phyloP scores from a whole-genome alignment of 192 early-diverging fungal species.

The Backusella australiensis region DNA sequence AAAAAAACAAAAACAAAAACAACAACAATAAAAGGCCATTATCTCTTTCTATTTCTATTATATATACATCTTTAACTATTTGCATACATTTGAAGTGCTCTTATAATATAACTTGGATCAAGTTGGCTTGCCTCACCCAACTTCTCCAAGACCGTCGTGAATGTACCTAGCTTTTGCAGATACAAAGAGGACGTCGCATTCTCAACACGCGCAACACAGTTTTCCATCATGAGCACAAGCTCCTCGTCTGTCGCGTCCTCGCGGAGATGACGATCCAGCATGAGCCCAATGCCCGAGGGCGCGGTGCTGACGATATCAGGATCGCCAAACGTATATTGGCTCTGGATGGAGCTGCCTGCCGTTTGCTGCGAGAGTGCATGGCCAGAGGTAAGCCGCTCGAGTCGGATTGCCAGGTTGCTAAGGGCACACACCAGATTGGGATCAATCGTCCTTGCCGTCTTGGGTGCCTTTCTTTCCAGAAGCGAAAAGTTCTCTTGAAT shows the following conservation, averaged over 20 bases:
- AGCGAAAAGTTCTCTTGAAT: neutral
- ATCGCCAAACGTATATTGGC: neutral
- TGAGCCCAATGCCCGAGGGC: neutral
- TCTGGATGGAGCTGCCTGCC: neutral
- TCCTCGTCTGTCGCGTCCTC: conserved; percentile 52
- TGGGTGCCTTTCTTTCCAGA: neutral
- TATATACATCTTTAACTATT: neutral
- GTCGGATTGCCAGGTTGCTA: conserved; percentile 22
- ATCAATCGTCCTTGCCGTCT: conserved; percentile 10
- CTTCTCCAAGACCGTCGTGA: conserved; percentile 55
- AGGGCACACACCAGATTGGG: conserved; percentile 18
- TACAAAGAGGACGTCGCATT: conserved; percentile 60
- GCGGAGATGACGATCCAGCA: conserved; percentile 37
- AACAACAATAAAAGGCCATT: neutral
- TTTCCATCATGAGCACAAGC: conserved; percentile 47
- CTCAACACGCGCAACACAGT: conserved; percentile 56
- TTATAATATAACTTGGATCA: conserved; percentile 58
- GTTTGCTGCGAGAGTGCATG: conserved; percentile 7
- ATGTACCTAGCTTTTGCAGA: conserved; percentile 50
- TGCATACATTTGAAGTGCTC: conserved; percentile 65
- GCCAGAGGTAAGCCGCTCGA: conserved; percentile 28
- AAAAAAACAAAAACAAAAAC: conserved; percentile 1
- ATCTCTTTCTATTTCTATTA: neutral
- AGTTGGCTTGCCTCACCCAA: conserved; percentile 56
- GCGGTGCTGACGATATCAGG: neutral